phyloP scores from a whole-genome alignment of 345 rosid genomes.

The Geranium brycei region DNA sequence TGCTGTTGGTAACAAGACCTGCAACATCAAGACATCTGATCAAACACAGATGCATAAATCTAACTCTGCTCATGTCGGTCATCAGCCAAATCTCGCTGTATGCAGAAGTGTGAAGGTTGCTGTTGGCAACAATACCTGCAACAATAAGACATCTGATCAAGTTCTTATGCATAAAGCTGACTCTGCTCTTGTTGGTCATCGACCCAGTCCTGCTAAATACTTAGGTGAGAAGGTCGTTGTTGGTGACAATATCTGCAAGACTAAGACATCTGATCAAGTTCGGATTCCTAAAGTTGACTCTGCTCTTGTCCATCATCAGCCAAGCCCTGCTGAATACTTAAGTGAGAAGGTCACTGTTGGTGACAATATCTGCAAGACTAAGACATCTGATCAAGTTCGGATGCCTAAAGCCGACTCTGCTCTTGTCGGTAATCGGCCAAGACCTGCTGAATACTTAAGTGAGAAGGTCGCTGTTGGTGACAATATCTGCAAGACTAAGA shows the following conservation, averaged over 20 bases:
- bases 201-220: slow-evolving; percentile 22
- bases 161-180: slow-evolving; percentile 9
- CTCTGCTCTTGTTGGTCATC: slow-evolving; percentile 11
- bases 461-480: too few species aligned
- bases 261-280: slow-evolving; percentile 11
- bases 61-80: not conserved
- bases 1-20: not conserved
- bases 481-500: too few species aligned
- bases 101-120: slow-evolving; percentile 17
- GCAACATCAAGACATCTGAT: not conserved
- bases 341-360: too few species aligned
- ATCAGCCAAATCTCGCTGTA: slow-evolving; percentile 7
- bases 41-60: not conserved
- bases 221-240: slow-evolving; percentile 14
- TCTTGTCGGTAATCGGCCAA: slow-evolving; percentile 15
- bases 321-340: too few species aligned
- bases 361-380: not conserved
- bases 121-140: slow-evolving; percentile 12
- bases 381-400: slow-evolving; percentile 9
- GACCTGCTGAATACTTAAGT: not conserved
- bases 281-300: too few species aligned
- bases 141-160: slow-evolving; percentile 8
- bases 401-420: slow-evolving; percentile 11
- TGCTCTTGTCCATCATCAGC: too few species aligned
- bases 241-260: slow-evolving; percentile 8